Evolutionary conservation across 108 stramenopile genomes (phyloP).

Genomic region (Cyclotella atomus): DNA sequence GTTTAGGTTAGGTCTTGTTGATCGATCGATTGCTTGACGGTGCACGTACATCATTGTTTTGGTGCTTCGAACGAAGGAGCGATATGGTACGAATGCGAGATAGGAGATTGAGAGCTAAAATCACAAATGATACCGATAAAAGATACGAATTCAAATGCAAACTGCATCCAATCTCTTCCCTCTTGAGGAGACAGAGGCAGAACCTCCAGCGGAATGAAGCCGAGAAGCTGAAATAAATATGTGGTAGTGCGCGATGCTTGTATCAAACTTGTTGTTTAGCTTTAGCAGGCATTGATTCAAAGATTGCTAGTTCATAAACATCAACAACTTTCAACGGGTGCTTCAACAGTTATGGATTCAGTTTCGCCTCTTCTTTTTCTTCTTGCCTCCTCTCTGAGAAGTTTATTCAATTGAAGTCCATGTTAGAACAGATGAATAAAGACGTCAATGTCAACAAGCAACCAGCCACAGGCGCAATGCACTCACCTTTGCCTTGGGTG

Average conservation of each 20-base stretch:
- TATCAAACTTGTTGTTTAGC: no score
- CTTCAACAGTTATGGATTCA: no score
- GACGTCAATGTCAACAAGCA: background rate
- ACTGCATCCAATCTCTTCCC: background rate
- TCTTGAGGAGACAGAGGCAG: background rate
- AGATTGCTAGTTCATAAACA: background rate
- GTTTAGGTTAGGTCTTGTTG: no score
- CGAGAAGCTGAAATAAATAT: background rate
- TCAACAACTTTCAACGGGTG: background rate
- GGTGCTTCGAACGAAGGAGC: no score
- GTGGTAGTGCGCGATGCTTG: no score
- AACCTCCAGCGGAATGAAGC: no score
- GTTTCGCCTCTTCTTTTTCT: constrained; percentile 47
- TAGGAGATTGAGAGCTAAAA: no score
- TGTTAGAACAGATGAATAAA: background rate
- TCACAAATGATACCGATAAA: no score
- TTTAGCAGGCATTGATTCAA: constrained; percentile 6
- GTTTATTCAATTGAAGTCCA: background rate
- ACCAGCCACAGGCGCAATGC: background rate
- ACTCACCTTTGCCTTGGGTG: constrained; percentile 38
- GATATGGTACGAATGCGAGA: no score
- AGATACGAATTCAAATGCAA: background rate
- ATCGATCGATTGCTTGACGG: no score
- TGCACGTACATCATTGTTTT: no score
- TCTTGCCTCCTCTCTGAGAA: constrained; percentile 30